These are phyloP conservation scores for Trichoderma sp. DNA, from an alignment of 2,329 filamentous ascomycete genomes.

Conservation along the genomic window DNA sequence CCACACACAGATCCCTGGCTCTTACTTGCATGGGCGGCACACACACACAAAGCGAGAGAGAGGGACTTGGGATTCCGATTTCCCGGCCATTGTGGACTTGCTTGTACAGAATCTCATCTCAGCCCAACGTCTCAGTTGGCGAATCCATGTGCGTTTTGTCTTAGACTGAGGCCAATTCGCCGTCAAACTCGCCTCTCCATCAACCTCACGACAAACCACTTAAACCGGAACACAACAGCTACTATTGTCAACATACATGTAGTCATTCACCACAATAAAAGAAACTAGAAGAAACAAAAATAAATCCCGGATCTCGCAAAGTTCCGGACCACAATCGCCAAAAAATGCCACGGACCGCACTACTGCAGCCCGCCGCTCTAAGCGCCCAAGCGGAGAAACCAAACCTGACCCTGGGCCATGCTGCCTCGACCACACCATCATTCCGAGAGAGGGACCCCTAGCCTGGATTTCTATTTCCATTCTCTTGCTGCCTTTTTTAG, in stretches of 20 bases:
- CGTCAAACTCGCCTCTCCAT: background rate
- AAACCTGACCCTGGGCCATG: slow-evolving; percentile 12
- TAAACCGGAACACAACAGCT: background rate
- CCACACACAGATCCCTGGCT: background rate
- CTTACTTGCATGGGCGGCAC: background rate
- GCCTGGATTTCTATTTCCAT: slow-evolving; percentile 7
- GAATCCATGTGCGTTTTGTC: background rate
- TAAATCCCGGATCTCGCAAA: background rate
- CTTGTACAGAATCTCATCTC: background rate
- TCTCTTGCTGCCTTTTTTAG: background rate
- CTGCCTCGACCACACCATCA: slow-evolving; percentile 16
- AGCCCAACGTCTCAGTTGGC: background rate
- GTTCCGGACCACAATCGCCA: background rate
- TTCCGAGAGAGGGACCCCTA: background rate
- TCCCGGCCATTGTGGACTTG: background rate
- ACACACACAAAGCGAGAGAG: background rate
- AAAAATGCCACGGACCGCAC: slow-evolving; percentile 6
- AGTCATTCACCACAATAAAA: background rate
- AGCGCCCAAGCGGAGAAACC: slow-evolving; percentile 27
- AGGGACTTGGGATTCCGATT: background rate
- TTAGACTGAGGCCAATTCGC: background rate
- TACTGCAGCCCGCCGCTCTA: slow-evolving; percentile 25
- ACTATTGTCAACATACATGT: background rate
- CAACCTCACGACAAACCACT: background rate
- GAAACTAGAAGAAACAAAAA: background rate